These are phyloP conservation scores for Aureobasidium sp. DNA, from an alignment of 2,329 filamentous ascomycete genomes.

Conservation along the genomic window DNA sequence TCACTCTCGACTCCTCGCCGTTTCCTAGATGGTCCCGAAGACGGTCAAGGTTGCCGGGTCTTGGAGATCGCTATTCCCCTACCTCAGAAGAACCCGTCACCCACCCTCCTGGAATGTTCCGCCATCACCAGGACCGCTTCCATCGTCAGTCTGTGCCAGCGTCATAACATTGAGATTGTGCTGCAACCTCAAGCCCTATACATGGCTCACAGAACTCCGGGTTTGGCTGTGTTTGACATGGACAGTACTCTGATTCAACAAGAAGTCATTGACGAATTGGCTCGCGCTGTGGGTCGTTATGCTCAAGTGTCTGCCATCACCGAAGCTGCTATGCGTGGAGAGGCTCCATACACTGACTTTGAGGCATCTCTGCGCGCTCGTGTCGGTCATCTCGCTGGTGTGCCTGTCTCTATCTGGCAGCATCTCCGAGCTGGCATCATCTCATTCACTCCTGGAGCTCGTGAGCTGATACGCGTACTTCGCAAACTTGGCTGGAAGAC, in stretches of 20 bases:
- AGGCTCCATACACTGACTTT: constrained; percentile 65
- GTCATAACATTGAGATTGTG: constrained; percentile 13
- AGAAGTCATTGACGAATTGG: constrained; percentile 94
- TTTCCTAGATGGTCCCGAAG: constrained; percentile 12
- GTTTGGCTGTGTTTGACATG: constrained; percentile 96
- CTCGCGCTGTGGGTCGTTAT: constrained; percentile 60
- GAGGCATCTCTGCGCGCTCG: constrained; percentile 72
- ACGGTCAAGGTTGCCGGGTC: constrained; percentile 9
- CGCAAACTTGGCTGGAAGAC: constrained; percentile 75
- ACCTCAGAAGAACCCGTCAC: constrained; percentile 5
- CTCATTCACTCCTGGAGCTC: constrained; percentile 72
- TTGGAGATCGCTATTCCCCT: constrained; percentile 13
- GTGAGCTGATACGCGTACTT: constrained; percentile 62
- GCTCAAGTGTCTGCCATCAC: constrained; percentile 81
- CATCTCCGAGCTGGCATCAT: constrained; percentile 60
- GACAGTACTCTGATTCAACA: constrained; percentile 95
- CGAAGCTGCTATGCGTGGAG: constrained; percentile 86
- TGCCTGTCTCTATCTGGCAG: constrained; percentile 62
- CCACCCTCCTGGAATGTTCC: constrained; percentile 12
- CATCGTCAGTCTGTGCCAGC: constrained; percentile 9
- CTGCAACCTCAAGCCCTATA: constrained; percentile 15
- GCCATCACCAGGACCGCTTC: constrained; percentile 9
- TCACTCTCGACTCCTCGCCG: constrained; percentile 11
- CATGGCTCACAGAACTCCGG: constrained; percentile 25
- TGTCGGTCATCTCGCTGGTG: constrained; percentile 70